Evolutionary conservation across 129 eudicot genomes (phyloP).

Genomic region (Smallanthus sonchifolius): DNA sequence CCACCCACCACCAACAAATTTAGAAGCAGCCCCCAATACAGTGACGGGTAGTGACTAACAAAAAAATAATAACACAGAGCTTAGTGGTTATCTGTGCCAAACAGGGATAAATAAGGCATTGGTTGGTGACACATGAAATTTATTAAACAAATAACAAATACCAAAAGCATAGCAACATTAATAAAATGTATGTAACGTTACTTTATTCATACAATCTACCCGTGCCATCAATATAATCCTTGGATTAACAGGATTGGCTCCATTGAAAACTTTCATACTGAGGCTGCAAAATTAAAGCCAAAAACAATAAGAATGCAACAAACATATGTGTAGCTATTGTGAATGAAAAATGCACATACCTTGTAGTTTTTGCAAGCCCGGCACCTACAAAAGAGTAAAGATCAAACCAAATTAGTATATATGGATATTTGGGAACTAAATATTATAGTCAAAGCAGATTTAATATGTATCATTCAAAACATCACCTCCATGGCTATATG

Average conservation of each 20-base stretch:
- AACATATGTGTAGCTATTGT: not conserved
- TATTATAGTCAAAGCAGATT: no score
- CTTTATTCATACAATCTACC: constrained; percentile 88
- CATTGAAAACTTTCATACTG: constrained; percentile 92
- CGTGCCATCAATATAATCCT: constrained; percentile 77
- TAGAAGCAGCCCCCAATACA: constrained; percentile 82
- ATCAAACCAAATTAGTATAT: no score
- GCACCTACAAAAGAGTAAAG: constrained; percentile 71
- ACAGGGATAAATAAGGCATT: no score
- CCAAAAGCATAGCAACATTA: not conserved
- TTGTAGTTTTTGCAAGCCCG: constrained; percentile 97
- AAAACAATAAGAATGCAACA: not conserved
- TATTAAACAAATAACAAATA: not conserved
- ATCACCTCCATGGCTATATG: no score
- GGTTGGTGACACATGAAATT: constrained; percentile 27
- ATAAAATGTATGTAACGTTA: constrained; percentile 27
- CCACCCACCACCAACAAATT: constrained; percentile 57
- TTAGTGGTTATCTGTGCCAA: constrained; percentile 90
- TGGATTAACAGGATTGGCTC: constrained; percentile 79
- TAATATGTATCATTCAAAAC: no score
- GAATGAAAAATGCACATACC: constrained; percentile 38
- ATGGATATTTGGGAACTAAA: no score
- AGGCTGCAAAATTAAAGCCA: constrained; percentile 48
- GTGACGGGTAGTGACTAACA: constrained; percentile 67
- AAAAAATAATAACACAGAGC: constrained; percentile 85